These are phyloP conservation scores for Rhizopogon sp. DNA, from an alignment of 768 basidiomycete genomes.

Conservation along the genomic window DNA sequence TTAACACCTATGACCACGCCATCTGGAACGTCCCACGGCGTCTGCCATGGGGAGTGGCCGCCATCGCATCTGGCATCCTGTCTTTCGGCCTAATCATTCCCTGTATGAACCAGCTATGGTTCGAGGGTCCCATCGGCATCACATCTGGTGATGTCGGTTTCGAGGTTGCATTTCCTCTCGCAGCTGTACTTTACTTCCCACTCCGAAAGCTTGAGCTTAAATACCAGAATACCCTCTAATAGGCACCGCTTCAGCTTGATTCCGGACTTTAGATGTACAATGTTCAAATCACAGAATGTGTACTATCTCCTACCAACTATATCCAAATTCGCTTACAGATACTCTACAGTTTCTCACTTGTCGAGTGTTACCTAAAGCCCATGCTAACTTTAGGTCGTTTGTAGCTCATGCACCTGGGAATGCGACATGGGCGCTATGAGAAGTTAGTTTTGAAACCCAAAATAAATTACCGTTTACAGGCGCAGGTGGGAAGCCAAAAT, in stretches of 20 bases:
- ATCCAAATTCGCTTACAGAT: too few relatives aligned
- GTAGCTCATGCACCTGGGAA: too few relatives aligned
- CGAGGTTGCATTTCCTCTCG: conserved; percentile 49
- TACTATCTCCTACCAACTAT: background rate
- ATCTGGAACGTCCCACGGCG: conserved; percentile 46
- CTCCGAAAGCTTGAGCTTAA: conserved; percentile 47
- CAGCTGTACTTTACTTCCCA: conserved; percentile 46
- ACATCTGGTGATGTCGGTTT: conserved; percentile 70
- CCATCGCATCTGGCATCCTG: conserved; percentile 43
- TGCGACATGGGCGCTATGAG: too few relatives aligned
- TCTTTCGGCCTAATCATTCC: conserved; percentile 57
- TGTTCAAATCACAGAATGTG: background rate
- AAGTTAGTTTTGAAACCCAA: too few relatives aligned
- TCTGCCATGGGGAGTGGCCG: conserved; percentile 63
- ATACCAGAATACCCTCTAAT: conserved; percentile 20
- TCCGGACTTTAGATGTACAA: background rate
- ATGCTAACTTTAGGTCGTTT: background rate
- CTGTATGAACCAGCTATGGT: conserved; percentile 71
- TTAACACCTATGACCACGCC: conserved; percentile 41
- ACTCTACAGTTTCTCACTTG: background rate
- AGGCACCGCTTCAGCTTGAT: background rate
- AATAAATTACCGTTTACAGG: too few relatives aligned
- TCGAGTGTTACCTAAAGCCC: too few relatives aligned
- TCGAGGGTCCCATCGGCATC: conserved; percentile 60
- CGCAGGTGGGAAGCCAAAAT: too few relatives aligned